A percentile compares a stretch with the other conserved stretches of the same genome.
phyloP scores from a whole-genome alignment of 257 asterid species.

The Plectranthus barbatus region DNA sequence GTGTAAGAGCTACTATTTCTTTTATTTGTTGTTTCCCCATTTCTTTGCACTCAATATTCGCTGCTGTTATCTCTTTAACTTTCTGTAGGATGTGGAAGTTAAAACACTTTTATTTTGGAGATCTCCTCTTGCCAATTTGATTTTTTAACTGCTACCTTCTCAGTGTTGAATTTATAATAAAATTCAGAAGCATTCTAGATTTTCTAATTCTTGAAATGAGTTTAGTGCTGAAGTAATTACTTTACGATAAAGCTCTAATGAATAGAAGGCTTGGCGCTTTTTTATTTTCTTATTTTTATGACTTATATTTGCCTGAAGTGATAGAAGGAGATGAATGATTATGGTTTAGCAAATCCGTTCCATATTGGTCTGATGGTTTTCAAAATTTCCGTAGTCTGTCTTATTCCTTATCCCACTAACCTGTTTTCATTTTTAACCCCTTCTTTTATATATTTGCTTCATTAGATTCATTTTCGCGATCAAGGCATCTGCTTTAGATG shows the following conservation, averaged over 20 bases:
- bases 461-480: slow-evolving; percentile 15
- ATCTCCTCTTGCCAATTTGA: background rate
- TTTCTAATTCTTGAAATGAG: slow-evolving; percentile 1
- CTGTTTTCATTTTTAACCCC: background rate
- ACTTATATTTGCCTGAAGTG: background rate
- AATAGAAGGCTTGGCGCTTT: background rate
- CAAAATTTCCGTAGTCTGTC: background rate
- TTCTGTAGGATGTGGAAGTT: slow-evolving; percentile 1
- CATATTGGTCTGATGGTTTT: slow-evolving; percentile 6
- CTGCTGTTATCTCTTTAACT: slow-evolving; percentile 1
- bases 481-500: slow-evolving; percentile 55
- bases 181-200: background rate
- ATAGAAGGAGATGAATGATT: slow-evolving; percentile 4
- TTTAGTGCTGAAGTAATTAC: background rate
- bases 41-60: background rate
- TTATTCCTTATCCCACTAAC: slow-evolving; percentile 7
- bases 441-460: background rate
- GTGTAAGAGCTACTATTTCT: slow-evolving; percentile 40
- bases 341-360: background rate
- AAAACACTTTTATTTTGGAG: background rate
- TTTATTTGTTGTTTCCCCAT: background rate
- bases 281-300: background rate
- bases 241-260: background rate
- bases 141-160: slow-evolving; percentile 1
- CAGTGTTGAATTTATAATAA: background rate